Evolutionary conservation across 805 yeast genomes (phyloP), one percentile per base, ranked within the genome.

Genomic region (Wickerhamiella kurtzmanii): DNA sequence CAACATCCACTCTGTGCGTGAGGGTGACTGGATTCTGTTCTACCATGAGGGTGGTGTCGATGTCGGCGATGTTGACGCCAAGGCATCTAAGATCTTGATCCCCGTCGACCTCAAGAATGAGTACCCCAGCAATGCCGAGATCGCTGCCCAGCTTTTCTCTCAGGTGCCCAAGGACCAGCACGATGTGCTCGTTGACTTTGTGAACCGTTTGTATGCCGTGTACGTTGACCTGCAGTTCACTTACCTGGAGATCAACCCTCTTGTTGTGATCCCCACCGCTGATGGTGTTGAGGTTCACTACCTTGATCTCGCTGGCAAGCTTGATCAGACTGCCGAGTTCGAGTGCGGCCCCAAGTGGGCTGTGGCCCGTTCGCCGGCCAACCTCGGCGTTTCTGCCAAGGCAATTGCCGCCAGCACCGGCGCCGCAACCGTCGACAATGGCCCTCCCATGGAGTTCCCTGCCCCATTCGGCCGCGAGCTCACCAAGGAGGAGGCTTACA

Each of bases 311-410:
- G 73, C 73, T 28, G 73, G 72, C 41, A 69, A 69, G 64, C 62
- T 68, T 49, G 73, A 68, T 54, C 73, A 68, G 55, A 68, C 73
- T 22, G 73, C 73, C 41, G 73, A 68, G 59, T 68, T 68, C 52
- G 73, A 68, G 59, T 69, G 73, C 51, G 73, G 73, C 35, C 68
- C 73, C 49, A 68, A 68, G 56, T 68, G 73, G 73, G 73, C 73
- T 36, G 53, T 60, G n/a, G 71, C 73, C 5, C 67, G 73, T 44
- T 60, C 72, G 16, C 67, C 71, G 38, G 61, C 64, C 43, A 63
- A 65, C 11, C 61, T 68, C 22, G 73, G 73, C 42, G 45, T 44
- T 35, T 46, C 54, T 35, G 57, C 57, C 50, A 54, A 48, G 46
- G 55, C 56, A 41, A 39, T 38, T 35, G 53, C 53, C 22, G 19